Conservation (phyloP, 2,329 filamentous ascomycete genomes). For the Ophiostoma sp. region DNA sequence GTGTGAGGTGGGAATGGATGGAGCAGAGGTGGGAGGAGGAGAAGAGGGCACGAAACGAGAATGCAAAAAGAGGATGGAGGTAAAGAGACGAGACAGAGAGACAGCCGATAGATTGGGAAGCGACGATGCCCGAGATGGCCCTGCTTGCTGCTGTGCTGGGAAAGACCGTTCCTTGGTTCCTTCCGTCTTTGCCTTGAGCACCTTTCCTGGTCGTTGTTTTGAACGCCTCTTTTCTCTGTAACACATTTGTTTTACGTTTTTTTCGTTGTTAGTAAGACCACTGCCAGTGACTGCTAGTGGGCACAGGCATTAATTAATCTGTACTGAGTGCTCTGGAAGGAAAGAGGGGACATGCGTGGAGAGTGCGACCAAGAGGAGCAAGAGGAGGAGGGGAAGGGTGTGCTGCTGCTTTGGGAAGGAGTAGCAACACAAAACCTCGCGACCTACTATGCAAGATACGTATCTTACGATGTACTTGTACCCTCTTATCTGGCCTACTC, state of each 20-base stretch:
- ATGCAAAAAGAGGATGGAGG: background rate
- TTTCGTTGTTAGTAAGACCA: background rate
- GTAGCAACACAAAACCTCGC: conserved; percentile 2
- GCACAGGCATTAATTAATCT: background rate
- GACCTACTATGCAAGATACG: no score
- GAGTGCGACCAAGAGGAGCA: background rate
- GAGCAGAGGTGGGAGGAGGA: background rate
- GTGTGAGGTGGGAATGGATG: background rate
- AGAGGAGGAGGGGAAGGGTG: conserved; percentile 18
- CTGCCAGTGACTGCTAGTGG: background rate
- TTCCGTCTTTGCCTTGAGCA: conserved; percentile 1
- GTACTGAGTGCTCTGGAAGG: background rate
- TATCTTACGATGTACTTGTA: no score
- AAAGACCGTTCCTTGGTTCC: conserved; percentile 2
- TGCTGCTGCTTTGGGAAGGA: conserved; percentile 15
- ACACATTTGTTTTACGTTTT: conserved; percentile 12
- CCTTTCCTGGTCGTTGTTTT: background rate
- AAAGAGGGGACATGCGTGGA: conserved; percentile 20
- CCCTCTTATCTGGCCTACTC: no score
- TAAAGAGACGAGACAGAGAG: background rate
- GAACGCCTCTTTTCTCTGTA: conserved; percentile 13
- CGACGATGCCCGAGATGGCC: conserved; percentile 10
- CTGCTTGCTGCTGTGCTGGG: background rate
- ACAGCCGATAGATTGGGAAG: background rate
- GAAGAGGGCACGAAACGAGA: background rate